Evolutionary conservation across 2,329 filamentous ascomycete species (phyloP).

Genomic region (Delphinella strobiligena): DNA sequence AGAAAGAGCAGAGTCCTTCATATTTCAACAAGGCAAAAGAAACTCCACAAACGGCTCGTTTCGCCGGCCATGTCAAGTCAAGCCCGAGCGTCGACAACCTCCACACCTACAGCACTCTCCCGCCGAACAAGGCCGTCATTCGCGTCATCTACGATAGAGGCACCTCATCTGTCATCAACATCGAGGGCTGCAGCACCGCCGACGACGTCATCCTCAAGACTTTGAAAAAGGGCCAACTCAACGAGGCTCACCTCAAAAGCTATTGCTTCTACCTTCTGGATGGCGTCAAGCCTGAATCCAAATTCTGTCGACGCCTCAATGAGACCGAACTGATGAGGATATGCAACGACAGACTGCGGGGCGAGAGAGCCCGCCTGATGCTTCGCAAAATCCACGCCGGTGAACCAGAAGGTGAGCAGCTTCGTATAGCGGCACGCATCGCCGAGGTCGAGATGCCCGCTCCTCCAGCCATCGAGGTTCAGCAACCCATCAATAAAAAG

Average conservation of each 20-base stretch:
- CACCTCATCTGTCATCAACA: conserved; percentile 85
- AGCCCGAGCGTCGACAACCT: conserved; percentile 77
- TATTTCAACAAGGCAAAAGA: conserved; percentile 48
- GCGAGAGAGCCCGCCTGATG: conserved; percentile 83
- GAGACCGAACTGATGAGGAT: conserved; percentile 86
- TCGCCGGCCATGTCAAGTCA: conserved; percentile 60
- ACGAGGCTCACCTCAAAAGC: conserved; percentile 83
- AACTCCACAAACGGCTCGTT: conserved; percentile 47
- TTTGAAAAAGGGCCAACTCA: conserved; percentile 73
- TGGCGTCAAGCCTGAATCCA: conserved; percentile 70
- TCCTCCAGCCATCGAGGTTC: conserved; percentile 43
- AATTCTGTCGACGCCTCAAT: conserved; percentile 66
- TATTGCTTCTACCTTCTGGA: conserved; percentile 95
- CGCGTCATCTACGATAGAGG: conserved; percentile 87
- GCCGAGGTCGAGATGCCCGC: conserved; percentile 60
- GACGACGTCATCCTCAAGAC: conserved; percentile 90
- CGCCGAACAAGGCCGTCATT: conserved; percentile 77
- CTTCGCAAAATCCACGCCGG: conserved; percentile 85
- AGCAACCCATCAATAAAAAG: conserved; percentile 49
- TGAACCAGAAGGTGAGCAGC: conserved; percentile 75
- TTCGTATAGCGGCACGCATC: conserved; percentile 78
- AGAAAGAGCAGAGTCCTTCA: conserved; percentile 37
- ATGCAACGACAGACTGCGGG: conserved; percentile 72
- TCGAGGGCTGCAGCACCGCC: conserved; percentile 78
- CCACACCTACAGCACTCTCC: conserved; percentile 63